Conservation (phyloP, 2,329 filamentous ascomycete species). For the Leptographium flavum region DNA sequence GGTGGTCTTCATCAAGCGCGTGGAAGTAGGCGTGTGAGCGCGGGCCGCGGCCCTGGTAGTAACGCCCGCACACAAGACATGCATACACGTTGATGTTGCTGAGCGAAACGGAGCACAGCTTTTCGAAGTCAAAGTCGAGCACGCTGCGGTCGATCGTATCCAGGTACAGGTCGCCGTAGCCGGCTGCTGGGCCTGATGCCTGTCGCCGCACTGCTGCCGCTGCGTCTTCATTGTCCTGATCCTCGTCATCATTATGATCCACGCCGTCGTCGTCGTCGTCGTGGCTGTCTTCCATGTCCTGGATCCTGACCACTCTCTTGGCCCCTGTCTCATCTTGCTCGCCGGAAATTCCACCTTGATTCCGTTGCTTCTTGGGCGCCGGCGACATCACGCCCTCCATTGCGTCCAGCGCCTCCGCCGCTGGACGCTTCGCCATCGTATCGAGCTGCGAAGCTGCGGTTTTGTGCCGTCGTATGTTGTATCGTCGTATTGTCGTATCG, state of each 20-base stretch:
- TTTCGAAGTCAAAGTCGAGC: constrained; percentile 97
- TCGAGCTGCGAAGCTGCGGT: no score
- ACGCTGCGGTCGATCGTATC: constrained; percentile 90
- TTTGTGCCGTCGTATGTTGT: no score
- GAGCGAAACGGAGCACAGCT: constrained; percentile 87
- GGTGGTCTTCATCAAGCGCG: constrained; percentile 84
- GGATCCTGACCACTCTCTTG: not conserved
- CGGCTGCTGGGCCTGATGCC: constrained; percentile 63
- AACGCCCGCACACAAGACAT: constrained; percentile 93
- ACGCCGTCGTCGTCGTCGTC: constrained; percentile 14
- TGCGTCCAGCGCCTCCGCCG: constrained; percentile 46
- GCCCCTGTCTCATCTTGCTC: not conserved
- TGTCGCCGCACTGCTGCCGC: constrained; percentile 47
- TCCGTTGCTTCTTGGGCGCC: constrained; percentile 34
- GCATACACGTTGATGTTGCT: constrained; percentile 99
- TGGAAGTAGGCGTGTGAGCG: constrained; percentile 98
- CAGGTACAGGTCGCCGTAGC: constrained; percentile 91
- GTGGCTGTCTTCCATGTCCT: constrained; percentile 9
- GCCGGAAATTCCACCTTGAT: constrained; percentile 6
- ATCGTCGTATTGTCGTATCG: not conserved
- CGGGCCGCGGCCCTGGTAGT: constrained; percentile 85
- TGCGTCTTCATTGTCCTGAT: constrained; percentile 25
- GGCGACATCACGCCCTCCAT: constrained; percentile 39
- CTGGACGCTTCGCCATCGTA: constrained; percentile 37
- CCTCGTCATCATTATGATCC: constrained; percentile 18